Evolutionary conservation across 2,329 filamentous ascomycete genomes (phyloP).

Genomic region (Claviceps lovelessii): DNA sequence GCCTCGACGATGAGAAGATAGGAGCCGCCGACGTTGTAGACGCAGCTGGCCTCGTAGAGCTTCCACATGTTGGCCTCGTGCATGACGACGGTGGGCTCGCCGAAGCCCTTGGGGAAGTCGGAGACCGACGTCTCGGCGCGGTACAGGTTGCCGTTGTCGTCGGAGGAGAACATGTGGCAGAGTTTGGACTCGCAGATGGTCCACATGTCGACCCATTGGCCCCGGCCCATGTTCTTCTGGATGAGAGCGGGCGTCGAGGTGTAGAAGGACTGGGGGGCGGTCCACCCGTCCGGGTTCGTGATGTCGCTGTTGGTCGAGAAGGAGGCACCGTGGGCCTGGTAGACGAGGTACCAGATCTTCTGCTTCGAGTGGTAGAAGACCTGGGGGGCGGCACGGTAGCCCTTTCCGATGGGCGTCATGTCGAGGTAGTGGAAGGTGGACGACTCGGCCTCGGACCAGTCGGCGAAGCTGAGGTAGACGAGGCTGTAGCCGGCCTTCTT

Average conservation of each 20-base stretch:
- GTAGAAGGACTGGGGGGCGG: neutral
- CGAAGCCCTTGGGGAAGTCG: conserved; percentile 48
- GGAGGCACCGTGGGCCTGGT: neutral
- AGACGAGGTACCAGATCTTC: conserved; percentile 1
- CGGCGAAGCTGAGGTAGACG: conserved; percentile 42
- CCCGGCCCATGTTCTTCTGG: conserved; percentile 37
- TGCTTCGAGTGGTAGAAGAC: neutral
- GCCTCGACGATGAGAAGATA: conserved; percentile 59
- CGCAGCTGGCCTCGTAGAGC: conserved; percentile 52
- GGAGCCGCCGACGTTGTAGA: conserved; percentile 44
- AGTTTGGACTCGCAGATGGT: conserved; percentile 43
- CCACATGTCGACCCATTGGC: conserved; percentile 44
- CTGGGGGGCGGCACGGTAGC: neutral
- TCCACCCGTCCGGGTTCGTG: neutral
- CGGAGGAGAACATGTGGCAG: conserved; percentile 56
- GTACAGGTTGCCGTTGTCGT: conserved; percentile 55
- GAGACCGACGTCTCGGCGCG: conserved; percentile 46
- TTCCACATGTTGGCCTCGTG: conserved; percentile 36
- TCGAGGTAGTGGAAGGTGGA: neutral
- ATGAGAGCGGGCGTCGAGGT: neutral
- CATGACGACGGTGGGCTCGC: conserved; percentile 34
- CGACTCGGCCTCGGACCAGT: conserved; percentile 24
- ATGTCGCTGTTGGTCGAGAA: conserved; percentile 3
- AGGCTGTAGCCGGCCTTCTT: conserved; percentile 36
- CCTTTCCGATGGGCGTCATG: neutral